Base-by-base conservation (phyloP, 2,329 filamentous ascomycete species). In the Colletotrichum tropicale region DNA sequence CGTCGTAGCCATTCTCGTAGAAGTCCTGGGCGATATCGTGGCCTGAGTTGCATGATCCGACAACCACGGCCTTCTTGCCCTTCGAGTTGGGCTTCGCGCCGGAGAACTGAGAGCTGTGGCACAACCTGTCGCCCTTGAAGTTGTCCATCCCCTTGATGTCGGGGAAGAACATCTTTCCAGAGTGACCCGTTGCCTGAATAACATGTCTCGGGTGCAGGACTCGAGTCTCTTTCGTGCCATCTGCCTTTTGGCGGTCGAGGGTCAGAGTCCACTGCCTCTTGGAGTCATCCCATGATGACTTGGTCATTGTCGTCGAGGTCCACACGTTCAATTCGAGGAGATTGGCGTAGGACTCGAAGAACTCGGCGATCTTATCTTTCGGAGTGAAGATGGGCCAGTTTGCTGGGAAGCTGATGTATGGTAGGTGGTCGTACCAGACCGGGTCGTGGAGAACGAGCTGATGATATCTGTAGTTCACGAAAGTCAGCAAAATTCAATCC, bases 11-110 rank as follows among this genome's bases (percentile, higher is more conserved):
- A 64, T 92, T 91, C 78, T 94, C 92, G 43, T 90, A 87, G 79
- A 89, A 94, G 77, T 94, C 92, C 71, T 94, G 92, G 0, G 92
- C 90, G 71, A 94, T 94, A 77, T 94, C 93, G 77, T 94, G 92
- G 8, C 88, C 91, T 0, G 91, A 94, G 82, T 94, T 94, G 83
- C 93, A 93, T 2, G 90, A 92, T 2, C 93, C 93, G 0, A 95
- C 87, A 0, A 95, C 90, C 2, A 94, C 84, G 0, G 91, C 93
- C 77, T 90, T 93, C 81, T 91, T 93, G 2, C 89, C 89, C 26
- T 86, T 82, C 6, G 85, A 83, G 3, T 86, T 81, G 1, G 86
- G 81, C 4, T 82, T 81, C 0, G 91, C 91, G 1, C 91, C 91
- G 0, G 85, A 82, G 77, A 93, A 93, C 8, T 91, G 87, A 0